These are phyloP conservation scores for Cephaloascus albidus DNA, from an alignment of 805 yeast genomes.

Conservation along the genomic window DNA sequence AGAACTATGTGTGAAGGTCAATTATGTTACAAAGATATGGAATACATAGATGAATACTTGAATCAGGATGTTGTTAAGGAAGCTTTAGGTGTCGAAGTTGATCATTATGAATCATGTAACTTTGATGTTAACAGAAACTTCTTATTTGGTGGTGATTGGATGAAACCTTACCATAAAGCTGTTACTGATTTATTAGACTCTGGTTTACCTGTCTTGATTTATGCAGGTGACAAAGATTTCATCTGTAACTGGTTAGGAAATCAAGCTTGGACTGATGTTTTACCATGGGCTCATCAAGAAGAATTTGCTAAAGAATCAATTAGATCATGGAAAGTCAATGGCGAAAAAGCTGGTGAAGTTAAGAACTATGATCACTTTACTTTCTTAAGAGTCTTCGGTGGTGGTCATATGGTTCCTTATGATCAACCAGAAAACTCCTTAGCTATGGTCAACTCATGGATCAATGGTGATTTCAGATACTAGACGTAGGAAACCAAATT, in stretches of 20 bases:
- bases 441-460: slow-evolving; percentile 83
- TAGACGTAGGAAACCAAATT: background rate
- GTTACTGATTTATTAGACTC: slow-evolving; percentile 65
- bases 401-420: slow-evolving; percentile 95
- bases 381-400: slow-evolving; percentile 76
- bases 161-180: slow-evolving; percentile 77
- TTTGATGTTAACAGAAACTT: slow-evolving; percentile 73
- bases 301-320: slow-evolving; percentile 28
- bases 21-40: slow-evolving; percentile 74
- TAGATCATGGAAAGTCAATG: slow-evolving; percentile 36
- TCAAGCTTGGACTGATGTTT: slow-evolving; percentile 70
- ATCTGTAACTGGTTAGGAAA: slow-evolving; percentile 97
- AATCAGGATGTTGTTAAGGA: slow-evolving; percentile 67
- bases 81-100: slow-evolving; percentile 89
- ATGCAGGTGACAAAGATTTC: slow-evolving; percentile 94
- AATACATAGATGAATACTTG: slow-evolving; percentile 68
- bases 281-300: slow-evolving; percentile 57
- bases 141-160: slow-evolving; percentile 82
- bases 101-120: slow-evolving; percentile 66
- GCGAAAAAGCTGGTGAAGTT: slow-evolving; percentile 55
- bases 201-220: slow-evolving; percentile 74
- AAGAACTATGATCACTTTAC: slow-evolving; percentile 64
- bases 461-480: slow-evolving; percentile 47
- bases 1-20: slow-evolving; percentile 68
- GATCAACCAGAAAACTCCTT: slow-evolving; percentile 76